These are phyloP conservation scores for Zanthoxylum bungeanum DNA, from an alignment of 345 rosid genomes.

Conservation along the genomic window DNA sequence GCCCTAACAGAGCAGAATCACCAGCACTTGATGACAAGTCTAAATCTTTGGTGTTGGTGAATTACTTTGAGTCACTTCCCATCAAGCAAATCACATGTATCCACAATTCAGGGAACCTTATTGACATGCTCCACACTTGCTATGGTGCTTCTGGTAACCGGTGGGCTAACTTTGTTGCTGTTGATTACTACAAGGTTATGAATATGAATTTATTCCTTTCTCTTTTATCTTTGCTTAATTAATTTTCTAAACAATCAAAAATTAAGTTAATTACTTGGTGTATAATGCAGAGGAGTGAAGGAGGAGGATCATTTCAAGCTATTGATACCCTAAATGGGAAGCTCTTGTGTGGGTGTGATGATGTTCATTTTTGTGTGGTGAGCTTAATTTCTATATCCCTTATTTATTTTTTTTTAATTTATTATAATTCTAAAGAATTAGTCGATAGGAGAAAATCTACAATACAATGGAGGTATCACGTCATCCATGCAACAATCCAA, in stretches of 20 bases:
- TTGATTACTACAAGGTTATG: slow-evolving; percentile 52
- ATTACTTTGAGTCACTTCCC: slow-evolving; percentile 31
- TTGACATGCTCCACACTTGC: slow-evolving; percentile 50
- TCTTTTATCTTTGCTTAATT: too few relatives aligned
- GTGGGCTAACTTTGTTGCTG: slow-evolving; percentile 68
- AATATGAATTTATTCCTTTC: neutral
- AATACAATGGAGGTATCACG: too few relatives aligned
- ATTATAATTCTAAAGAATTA: too few relatives aligned
- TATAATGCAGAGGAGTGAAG: slow-evolving; percentile 56
- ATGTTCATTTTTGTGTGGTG: slow-evolving; percentile 38
- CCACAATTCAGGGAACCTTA: slow-evolving; percentile 44
- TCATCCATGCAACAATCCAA: too few relatives aligned
- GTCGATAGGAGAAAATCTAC: too few relatives aligned
- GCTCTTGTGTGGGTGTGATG: too few relatives aligned
- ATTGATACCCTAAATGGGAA: too few relatives aligned
- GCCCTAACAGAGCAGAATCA: slow-evolving; percentile 56
- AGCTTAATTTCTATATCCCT: too few relatives aligned
- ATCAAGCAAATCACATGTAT: slow-evolving; percentile 31
- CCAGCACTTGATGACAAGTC: slow-evolving; percentile 35
- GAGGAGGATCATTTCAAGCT: slow-evolving; percentile 69
- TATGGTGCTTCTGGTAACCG: slow-evolving; percentile 41
- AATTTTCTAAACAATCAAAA: too few relatives aligned
- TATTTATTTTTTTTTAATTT: too few relatives aligned
- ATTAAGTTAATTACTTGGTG: neutral
- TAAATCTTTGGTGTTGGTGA: slow-evolving; percentile 52